Percentiles rank a stretch among this genome's conserved stretches.
Conservation (phyloP, 2,329 filamentous ascomycete genomes). For the Aspergillus sp. region DNA sequence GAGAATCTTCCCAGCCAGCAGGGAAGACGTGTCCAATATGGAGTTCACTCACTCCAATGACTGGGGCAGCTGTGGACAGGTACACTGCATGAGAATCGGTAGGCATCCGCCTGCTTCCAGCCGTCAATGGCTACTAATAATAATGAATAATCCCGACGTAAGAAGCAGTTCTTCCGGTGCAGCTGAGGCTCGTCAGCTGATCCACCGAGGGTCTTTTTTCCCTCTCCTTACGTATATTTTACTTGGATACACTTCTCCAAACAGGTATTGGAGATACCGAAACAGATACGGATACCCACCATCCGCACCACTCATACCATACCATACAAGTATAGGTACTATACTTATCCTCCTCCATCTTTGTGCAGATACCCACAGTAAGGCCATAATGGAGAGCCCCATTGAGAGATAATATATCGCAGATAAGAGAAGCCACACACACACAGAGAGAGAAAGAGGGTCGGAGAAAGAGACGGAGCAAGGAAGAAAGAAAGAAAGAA, state of each 20-base stretch:
- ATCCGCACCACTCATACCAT: not conserved
- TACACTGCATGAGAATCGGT: not conserved
- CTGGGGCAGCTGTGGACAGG: not conserved
- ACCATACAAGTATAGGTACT: not conserved
- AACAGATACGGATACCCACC: not conserved
- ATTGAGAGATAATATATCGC: not conserved
- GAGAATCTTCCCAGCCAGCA: not conserved
- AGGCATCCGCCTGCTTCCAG: not conserved
- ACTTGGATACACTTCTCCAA: not conserved
- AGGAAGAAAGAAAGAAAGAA: not conserved
- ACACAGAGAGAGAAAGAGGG: too few species aligned
- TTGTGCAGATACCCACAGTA: not conserved
- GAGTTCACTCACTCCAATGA: not conserved
- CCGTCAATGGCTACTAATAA: not conserved
- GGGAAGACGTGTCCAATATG: not conserved
- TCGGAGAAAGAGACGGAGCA: too few species aligned
- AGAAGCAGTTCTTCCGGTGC: not conserved
- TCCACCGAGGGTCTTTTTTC: not conserved
- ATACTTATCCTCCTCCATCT: not conserved
- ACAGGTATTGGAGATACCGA: not conserved
- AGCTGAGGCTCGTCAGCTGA: conserved; percentile 1
- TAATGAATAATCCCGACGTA: not conserved
- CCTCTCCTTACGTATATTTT: conserved; percentile 1
- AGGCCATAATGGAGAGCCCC: not conserved
- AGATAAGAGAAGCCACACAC: too few species aligned